A percentile compares a stretch with the other conserved stretches of the same genome.
These are phyloP conservation scores for Hydrangea macrophylla DNA, from an alignment of 148 eudicot species.

Conservation along the genomic window DNA sequence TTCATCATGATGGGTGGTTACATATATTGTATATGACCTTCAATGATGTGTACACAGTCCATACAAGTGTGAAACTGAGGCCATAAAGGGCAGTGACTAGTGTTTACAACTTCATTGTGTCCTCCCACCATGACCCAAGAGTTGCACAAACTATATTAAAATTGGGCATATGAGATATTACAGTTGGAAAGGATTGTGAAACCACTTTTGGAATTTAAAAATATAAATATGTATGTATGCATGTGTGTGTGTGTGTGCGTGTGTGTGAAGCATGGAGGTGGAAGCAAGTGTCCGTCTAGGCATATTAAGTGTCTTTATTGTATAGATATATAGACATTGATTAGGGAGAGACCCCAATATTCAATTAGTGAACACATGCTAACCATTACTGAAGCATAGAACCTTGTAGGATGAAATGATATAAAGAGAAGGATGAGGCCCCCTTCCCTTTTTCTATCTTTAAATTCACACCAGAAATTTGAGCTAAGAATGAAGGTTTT, in stretches of 20 bases:
- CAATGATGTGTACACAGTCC: background rate
- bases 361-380: conserved; percentile 26
- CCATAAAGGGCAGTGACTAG: background rate
- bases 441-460: conserved; percentile 28
- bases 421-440: conserved; percentile 22
- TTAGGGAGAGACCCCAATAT: background rate
- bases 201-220: conserved; percentile 1
- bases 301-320: background rate
- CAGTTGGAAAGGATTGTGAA: conserved; percentile 24
- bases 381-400: conserved; percentile 29
- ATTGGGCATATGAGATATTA: conserved; percentile 7
- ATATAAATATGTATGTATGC: too few relatives aligned
- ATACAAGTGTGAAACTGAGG: background rate
- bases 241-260: too few relatives aligned
- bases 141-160: background rate
- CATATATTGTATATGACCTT: background rate
- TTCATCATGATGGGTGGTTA: conserved; percentile 18
- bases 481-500: conserved; percentile 15
- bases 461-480: conserved; percentile 29
- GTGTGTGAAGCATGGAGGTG: conserved; percentile 5
- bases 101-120: background rate
- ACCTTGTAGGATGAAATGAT: conserved; percentile 14
- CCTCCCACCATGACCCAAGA: conserved; percentile 15
- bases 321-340: conserved; percentile 7
- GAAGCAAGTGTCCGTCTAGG: conserved; percentile 14